These are phyloP conservation scores for Dothiorella sarmentorum DNA, from an alignment of 2,329 filamentous ascomycete genomes.

Conservation along the genomic window DNA sequence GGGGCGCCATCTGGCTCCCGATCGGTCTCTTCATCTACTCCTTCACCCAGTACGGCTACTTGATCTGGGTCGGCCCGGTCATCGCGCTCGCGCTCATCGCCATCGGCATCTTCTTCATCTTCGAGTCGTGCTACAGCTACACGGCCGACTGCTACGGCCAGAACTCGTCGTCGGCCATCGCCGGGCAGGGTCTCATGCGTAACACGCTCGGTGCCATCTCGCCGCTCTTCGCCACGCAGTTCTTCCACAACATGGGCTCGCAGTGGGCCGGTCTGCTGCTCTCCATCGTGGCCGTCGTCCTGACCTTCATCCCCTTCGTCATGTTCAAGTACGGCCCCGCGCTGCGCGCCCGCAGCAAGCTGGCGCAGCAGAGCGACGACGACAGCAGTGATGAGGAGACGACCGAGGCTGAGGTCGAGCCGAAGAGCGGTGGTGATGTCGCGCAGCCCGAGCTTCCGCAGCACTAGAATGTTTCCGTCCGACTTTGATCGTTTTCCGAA, in stretches of 20 bases:
- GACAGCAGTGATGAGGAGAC: slow-evolving; percentile 8
- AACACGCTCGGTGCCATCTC: slow-evolving; percentile 53
- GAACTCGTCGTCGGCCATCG: slow-evolving; percentile 43
- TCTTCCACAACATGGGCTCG: slow-evolving; percentile 53
- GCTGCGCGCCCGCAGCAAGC: slow-evolving; percentile 40
- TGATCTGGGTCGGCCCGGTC: slow-evolving; percentile 49
- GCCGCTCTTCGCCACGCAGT: slow-evolving; percentile 51
- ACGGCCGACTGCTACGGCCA: slow-evolving; percentile 54
- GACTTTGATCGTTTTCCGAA: no score
- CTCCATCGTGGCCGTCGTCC: slow-evolving; percentile 44
- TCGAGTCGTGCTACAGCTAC: slow-evolving; percentile 47
- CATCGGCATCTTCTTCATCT: slow-evolving; percentile 54
- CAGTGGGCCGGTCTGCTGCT: slow-evolving; percentile 52
- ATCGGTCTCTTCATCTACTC: slow-evolving; percentile 53
- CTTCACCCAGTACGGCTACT: slow-evolving; percentile 51
- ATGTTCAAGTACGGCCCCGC: slow-evolving; percentile 43
- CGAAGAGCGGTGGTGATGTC: no score
- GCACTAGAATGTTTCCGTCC: no score
- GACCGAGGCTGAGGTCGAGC: background rate
- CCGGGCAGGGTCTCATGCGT: slow-evolving; percentile 51
- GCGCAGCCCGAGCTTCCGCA: no score
- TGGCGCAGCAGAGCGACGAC: slow-evolving; percentile 25
- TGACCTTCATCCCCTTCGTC: slow-evolving; percentile 44
- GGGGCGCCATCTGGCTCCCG: slow-evolving; percentile 46
- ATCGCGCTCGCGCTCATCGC: slow-evolving; percentile 50